phyloP scores from a whole-genome alignment of 2,329 filamentous ascomycete genomes.

The Aspergillaceae sp. region DNA sequence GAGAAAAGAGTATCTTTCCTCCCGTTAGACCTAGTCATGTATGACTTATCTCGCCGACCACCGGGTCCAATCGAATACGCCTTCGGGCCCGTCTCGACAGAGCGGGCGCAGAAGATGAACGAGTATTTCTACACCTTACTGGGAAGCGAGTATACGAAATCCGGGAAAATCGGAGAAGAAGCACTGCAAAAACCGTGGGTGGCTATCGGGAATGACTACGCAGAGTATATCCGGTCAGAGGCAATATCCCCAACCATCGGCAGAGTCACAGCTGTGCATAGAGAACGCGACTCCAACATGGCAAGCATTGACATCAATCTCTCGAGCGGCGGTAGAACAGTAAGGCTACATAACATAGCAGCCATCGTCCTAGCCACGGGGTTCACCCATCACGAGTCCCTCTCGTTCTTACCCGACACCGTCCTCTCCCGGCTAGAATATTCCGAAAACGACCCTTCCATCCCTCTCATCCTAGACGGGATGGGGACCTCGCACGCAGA shows the following conservation, averaged over 20 bases:
- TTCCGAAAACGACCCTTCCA: constrained; percentile 44
- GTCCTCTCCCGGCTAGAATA: constrained; percentile 52
- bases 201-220: constrained; percentile 62
- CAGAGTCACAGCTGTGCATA: constrained; percentile 13
- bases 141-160: constrained; percentile 38
- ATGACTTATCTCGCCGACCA: constrained; percentile 58
- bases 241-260: constrained; percentile 47
- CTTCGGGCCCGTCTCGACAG: constrained; percentile 55
- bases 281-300: neutral
- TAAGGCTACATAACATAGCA: constrained; percentile 49
- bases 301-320: constrained; percentile 30
- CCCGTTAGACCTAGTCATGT: constrained; percentile 63
- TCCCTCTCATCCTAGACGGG: constrained; percentile 60
- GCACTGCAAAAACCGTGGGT: constrained; percentile 53
- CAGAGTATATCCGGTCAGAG: constrained; percentile 62
- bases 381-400: constrained; percentile 55
- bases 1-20: constrained; percentile 52
- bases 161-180: constrained; percentile 32
- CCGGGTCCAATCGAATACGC: constrained; percentile 51
- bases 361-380: constrained; percentile 69
- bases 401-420: constrained; percentile 55
- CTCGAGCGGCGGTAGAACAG: constrained; percentile 27
- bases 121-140: constrained; percentile 37
- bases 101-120: constrained; percentile 50
- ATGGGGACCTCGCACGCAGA: constrained; percentile 55